Conservation (phyloP, 106 monocot species). For the Dendrobium huoshanense region DNA sequence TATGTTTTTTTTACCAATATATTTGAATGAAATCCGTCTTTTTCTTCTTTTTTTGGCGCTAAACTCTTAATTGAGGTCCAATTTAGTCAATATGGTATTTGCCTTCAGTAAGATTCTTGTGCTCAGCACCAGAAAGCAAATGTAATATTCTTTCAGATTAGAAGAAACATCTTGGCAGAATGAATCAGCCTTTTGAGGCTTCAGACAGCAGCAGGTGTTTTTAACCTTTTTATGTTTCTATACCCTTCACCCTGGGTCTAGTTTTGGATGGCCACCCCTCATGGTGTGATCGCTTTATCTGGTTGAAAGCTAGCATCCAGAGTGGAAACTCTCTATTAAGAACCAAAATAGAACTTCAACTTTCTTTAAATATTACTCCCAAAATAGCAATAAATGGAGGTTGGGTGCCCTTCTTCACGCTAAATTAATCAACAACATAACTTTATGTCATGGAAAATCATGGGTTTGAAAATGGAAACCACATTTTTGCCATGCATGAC, state of each 20-base stretch:
- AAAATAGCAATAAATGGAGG: background rate
- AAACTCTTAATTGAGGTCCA: background rate
- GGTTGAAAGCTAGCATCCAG: background rate
- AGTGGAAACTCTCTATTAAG: background rate
- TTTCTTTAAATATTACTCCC: background rate
- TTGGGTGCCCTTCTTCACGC: background rate
- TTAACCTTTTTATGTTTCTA: background rate
- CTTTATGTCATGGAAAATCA: background rate
- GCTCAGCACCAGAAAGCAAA: background rate
- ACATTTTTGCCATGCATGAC: background rate
- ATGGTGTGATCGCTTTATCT: background rate
- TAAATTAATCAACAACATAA: background rate
- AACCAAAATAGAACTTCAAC: background rate
- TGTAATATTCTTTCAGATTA: background rate
- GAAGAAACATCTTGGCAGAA: background rate
- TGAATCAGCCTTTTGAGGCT: background rate
- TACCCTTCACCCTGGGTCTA: background rate
- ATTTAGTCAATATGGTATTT: background rate
- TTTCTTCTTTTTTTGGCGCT: background rate
- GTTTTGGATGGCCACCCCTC: background rate
- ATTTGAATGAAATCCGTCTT: background rate
- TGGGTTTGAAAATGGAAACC: background rate
- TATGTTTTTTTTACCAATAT: background rate
- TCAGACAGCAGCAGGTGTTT: background rate
- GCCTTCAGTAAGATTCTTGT: background rate